Evolutionary conservation across 306 rosid genomes (phyloP), one percentile per base, ranked within the genome.

Genomic region (Delonix regia): DNA sequence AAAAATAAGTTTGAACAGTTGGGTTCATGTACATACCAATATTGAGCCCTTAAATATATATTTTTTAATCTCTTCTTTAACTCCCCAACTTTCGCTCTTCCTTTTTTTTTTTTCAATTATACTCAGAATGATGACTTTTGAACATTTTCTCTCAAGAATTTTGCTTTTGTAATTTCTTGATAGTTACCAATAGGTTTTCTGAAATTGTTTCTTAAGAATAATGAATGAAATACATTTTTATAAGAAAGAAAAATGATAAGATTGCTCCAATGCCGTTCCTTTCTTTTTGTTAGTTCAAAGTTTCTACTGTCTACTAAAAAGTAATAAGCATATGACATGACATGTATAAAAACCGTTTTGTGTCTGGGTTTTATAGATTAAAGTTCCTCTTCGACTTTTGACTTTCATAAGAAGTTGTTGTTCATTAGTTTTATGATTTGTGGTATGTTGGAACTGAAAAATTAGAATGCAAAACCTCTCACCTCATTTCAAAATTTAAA

Each of bases 151-250:
- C 60, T 14, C 67, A 33, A 39, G 38, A 72, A 41, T 60, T 30
- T 51, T 78, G 21, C 53, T 79, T 45, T 72, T 24, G 13, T 34
- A 61, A 16, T 62, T 49, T 71, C 41, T 38, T 38, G 55, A 30
- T 72, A 27, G 24, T 14, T 44, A 34, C n/a, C 66, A 39, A 51
- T 49, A 39, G 38, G 15, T 33, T 71, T 79, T 70, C 34, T 28
- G 16, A 27, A 9, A n/a, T 45, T 61, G 1, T 27, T 44, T 11
- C 24, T 55, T 24, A 1, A 56, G 9, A 5, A 4, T 16, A 5
- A 74, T 15, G 16, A 30, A 15, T 65, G 71, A 65, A 65, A 65
- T 39, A 39, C 56, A 44, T 14, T 69, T 25, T 45, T 15, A 11
- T 44, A 11, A 45, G 73, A 25, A 6, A 68, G 38, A n/a, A 38